A percentile compares a stretch with the other conserved stretches of the same genome.
Evolutionary conservation across 2,329 filamentous ascomycete genomes (phyloP).

Genomic region (Penicillium sp.): DNA sequence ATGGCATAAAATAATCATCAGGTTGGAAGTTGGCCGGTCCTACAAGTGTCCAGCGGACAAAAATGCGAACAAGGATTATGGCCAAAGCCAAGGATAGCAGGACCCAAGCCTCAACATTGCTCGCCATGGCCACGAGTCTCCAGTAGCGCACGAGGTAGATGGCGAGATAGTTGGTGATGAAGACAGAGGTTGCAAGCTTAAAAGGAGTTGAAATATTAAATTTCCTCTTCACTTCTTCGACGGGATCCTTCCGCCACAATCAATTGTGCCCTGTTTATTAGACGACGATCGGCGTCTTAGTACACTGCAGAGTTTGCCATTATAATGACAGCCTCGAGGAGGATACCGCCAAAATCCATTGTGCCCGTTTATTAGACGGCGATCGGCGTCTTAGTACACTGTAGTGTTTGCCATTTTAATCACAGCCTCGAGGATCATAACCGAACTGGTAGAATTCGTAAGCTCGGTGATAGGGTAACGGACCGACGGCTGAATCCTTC

Average conservation of each 20-base stretch:
- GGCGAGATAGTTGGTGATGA: not conserved
- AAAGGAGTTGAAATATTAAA: not conserved
- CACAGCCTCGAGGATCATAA: not conserved
- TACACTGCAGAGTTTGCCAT: not conserved
- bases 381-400: not conserved
- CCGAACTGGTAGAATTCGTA: too few relatives aligned
- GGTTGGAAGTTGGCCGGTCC: conserved; percentile 16
- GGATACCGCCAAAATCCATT: too few relatives aligned
- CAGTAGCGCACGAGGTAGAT: conserved; percentile 3
- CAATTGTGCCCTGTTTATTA: not conserved
- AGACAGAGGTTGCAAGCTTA: conserved; percentile 25
- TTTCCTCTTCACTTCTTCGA: not conserved
- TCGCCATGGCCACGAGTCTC: conserved; percentile 6
- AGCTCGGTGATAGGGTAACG: too few relatives aligned
- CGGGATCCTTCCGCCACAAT: not conserved
- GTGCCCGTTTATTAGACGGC: not conserved
- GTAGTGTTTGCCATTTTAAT: not conserved
- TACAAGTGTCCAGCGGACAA: conserved; percentile 21
- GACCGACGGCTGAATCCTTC: too few relatives aligned
- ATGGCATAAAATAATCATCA: conserved; percentile 23
- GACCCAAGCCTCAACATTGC: conserved; percentile 44
- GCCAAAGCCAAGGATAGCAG: conserved; percentile 40
- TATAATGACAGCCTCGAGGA: not conserved
- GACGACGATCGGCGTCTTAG: not conserved
- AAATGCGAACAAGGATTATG: conserved; percentile 11